Conservation (phyloP, 140 eudicot genomes). For the Bidens hawaiensis region DNA sequence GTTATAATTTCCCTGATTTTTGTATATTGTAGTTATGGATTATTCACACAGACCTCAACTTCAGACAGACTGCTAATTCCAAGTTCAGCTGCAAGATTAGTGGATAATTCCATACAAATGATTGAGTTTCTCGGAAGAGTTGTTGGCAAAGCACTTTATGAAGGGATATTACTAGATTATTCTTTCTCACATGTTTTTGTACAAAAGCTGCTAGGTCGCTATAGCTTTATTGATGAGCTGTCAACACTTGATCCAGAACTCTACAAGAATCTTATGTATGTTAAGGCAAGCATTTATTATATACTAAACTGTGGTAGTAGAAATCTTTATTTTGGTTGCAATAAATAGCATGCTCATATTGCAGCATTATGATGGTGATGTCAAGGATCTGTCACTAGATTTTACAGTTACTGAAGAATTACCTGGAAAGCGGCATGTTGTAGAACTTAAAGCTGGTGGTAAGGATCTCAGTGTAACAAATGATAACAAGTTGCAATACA, state of each 20-base stretch:
- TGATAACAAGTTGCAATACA: conserved; percentile 92
- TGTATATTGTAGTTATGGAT: conserved; percentile 59
- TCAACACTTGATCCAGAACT: conserved; percentile 95
- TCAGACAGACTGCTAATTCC: conserved; percentile 89
- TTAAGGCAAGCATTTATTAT: conserved; percentile 50
- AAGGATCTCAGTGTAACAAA: conserved; percentile 76
- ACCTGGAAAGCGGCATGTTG: conserved; percentile 59
- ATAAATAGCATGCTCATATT: background rate
- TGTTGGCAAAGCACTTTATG: conserved; percentile 97
- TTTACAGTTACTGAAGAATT: conserved; percentile 94
- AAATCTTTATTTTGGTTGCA: background rate
- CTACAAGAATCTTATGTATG: conserved; percentile 91
- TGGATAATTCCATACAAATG: conserved; percentile 78
- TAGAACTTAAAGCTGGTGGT: conserved; percentile 97
- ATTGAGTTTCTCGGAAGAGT: conserved; percentile 95
- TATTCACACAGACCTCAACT: conserved; percentile 85
- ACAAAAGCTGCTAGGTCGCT: conserved; percentile 92
- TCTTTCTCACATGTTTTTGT: conserved; percentile 93
- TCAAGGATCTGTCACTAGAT: conserved; percentile 81
- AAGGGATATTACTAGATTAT: conserved; percentile 91
- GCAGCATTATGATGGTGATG: conserved; percentile 97
- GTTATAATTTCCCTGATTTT: background rate
- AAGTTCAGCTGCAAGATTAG: conserved; percentile 64
- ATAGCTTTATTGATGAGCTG: conserved; percentile 89
- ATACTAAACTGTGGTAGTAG: background rate